Evolutionary conservation across 1,284 basidiomycete genomes (phyloP), one percentile per base, ranked within the genome.

Genomic region (Trichosporon coremiiforme): DNA sequence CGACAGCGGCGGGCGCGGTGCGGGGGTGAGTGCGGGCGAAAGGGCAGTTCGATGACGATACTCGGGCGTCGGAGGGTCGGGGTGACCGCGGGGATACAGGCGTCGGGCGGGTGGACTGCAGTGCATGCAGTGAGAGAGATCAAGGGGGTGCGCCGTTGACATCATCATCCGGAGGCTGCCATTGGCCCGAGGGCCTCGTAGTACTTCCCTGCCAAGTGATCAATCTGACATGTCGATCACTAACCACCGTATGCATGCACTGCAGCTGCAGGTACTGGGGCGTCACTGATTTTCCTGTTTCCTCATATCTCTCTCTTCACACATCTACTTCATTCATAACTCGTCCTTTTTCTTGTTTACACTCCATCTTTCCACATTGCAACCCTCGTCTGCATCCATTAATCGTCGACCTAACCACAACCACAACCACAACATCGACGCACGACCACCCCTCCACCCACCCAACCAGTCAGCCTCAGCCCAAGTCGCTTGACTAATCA

Each of bases 171-270:
- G 50, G 17, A 20, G 6, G 20, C n/a, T 53, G 50, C 20, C 50
- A 53, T 53, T 53, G 50, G 50, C 50, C 50, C 50, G 36, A 38
- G 36, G 36, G 36, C 10, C 36, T 38, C 9, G 36, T 38, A 38
- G 36, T 10, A 10, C 13, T 38, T 17, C 50, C 50, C 50, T 53
- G 50, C 50, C 50, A 53, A 53, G 50, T 53, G 20, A 53, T 53
- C 50, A 53, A 8, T 53, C 50, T 53, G 50, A 53, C 50, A 53
- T 53, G 50, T 53, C 50, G 50, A 53, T 53, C 50, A 53, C 50
- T 5, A 17, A 13, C 10, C 41, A 22, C 50, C 8, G 45, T 17
- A 47, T 5, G 2, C n/a, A 22, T 25, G 25, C 25, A 25, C 25
- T 25, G 25, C 25, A 25, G 25, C 25, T 25, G 25, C 25, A 25